A percentile compares a stretch with the other conserved stretches of the same genome.
These are phyloP conservation scores for Capsicum baccatum DNA, from an alignment of 257 asterid genomes.

Conservation along the genomic window DNA sequence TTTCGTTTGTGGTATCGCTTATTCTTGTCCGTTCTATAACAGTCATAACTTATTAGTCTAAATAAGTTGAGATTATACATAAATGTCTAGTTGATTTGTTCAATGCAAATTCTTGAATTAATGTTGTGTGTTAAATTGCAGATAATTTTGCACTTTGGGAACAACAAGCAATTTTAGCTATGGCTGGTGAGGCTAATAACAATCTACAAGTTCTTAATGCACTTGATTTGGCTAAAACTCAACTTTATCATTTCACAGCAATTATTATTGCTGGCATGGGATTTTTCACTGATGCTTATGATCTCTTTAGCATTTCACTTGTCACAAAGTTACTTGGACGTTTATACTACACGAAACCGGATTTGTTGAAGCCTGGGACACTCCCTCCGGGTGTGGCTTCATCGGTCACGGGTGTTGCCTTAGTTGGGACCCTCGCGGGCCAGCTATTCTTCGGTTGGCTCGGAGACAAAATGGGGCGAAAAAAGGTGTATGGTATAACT, in stretches of 20 bases:
- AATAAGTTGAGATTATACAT: too few relatives aligned
- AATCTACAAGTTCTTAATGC: constrained; percentile 21
- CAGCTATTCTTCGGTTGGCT: constrained; percentile 33
- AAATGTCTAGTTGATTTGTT: too few relatives aligned
- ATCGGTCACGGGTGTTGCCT: constrained; percentile 38
- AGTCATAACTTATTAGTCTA: too few relatives aligned
- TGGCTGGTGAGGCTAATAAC: not conserved
- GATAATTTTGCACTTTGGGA: not conserved
- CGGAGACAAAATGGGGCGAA: constrained; percentile 41
- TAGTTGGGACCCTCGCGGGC: constrained; percentile 41
- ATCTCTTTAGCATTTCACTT: constrained; percentile 36
- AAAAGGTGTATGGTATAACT: constrained; percentile 39
- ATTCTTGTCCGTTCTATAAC: too few relatives aligned
- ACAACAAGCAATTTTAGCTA: not conserved
- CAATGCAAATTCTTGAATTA: not conserved
- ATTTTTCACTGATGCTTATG: constrained; percentile 41
- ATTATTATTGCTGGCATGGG: constrained; percentile 42
- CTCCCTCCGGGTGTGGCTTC: constrained; percentile 34
- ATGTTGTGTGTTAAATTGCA: not conserved
- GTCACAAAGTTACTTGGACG: constrained; percentile 41
- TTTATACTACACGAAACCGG: constrained; percentile 33
- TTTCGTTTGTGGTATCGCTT: too few relatives aligned
- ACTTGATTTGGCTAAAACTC: constrained; percentile 31
- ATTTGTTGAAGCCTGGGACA: constrained; percentile 36
- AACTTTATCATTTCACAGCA: constrained; percentile 38